A percentile compares a stretch with the other conserved stretches of the same genome.
Evolutionary conservation across 768 basidiomycete genomes (phyloP).

Genomic region (Cubamyces sp.): DNA sequence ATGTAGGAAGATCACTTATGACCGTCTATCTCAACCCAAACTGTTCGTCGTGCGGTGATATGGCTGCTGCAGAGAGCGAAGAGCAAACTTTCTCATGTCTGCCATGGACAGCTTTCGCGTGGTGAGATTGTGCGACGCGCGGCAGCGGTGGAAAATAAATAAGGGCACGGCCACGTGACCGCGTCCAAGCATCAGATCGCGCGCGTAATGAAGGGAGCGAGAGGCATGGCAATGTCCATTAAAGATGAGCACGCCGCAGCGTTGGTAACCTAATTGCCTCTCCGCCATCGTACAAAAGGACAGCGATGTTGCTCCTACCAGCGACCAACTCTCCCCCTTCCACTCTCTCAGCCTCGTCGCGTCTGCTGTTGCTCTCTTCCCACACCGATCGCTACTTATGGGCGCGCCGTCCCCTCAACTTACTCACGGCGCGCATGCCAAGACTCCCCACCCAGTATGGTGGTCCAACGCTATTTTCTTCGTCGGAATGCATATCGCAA

Average conservation of each 20-base stretch:
- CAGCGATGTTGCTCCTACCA: not conserved
- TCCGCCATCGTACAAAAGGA: not conserved
- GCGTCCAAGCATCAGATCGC: slow-evolving; percentile 16
- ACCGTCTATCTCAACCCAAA: no score
- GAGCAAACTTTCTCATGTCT: no score
- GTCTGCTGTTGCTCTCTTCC: not conserved
- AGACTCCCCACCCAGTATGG: slow-evolving; percentile 46
- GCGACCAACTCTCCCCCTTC: not conserved
- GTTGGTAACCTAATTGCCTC: no score
- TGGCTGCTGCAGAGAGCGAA: no score
- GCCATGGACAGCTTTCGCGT: no score
- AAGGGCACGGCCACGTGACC: slow-evolving; percentile 23
- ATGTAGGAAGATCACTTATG: no score
- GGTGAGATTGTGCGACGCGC: no score
- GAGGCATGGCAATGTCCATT: no score
- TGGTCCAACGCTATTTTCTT: slow-evolving; percentile 68
- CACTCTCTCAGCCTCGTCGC: not conserved
- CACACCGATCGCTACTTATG: slow-evolving; percentile 1
- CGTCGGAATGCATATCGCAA: slow-evolving; percentile 57
- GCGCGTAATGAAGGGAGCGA: not conserved
- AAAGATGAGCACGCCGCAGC: no score
- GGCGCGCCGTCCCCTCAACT: not conserved
- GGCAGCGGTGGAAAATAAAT: no score
- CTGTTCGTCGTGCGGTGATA: no score
- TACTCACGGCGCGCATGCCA: not conserved